Evolutionary conservation across 495 filamentous ascomycete species (phyloP), one percentile per base, ranked within the genome.

Genomic region (Podospora comata): DNA sequence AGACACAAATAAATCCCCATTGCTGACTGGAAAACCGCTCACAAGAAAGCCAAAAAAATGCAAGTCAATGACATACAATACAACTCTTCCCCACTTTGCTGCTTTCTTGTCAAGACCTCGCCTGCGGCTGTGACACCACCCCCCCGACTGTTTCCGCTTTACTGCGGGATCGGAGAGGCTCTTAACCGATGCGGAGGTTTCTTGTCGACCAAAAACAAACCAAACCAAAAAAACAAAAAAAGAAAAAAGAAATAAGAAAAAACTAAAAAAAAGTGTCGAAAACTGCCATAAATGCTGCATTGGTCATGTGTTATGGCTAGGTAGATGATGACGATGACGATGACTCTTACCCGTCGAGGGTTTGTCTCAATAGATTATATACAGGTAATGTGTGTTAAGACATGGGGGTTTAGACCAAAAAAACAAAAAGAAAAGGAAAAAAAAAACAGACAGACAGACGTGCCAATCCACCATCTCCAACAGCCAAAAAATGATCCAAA

Each of bases 1-100:
- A 23, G 20, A 23, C 20, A 62, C 60, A 62, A 9, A 32, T 32
- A 32, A 32, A 32, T 32, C 3, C 30, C 30, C 30, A 32, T 16
- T 23, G 20, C 20, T 23, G 60, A 32, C 60, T 27, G 18, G 30
- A 18, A 18, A 55, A 65, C 20, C 59, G 32, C 34, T 27, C 28
- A 19, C 54, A 26, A 39, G 18, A 5, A 48, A 48, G 30, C 30
- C 30, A 48, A 48, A 11, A 19, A 11, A 32, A 57, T 65, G 15
- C n/a, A 56, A 28, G 64, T 65, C 34, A 55, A 62, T 56, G 59
- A 68, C 39, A 28, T 54, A 57, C 16, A 60, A 57, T 56, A 63
- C 61, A 28, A 48, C 28, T 39, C 28, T 61, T 32, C 59, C 59
- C 59, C 59, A 58, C 55, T 26, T 18, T 18, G 55, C 15, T 11